Base-by-base conservation (phyloP, 2,329 filamentous ascomycete genomes). In the Trichoderma koningiopsis region DNA sequence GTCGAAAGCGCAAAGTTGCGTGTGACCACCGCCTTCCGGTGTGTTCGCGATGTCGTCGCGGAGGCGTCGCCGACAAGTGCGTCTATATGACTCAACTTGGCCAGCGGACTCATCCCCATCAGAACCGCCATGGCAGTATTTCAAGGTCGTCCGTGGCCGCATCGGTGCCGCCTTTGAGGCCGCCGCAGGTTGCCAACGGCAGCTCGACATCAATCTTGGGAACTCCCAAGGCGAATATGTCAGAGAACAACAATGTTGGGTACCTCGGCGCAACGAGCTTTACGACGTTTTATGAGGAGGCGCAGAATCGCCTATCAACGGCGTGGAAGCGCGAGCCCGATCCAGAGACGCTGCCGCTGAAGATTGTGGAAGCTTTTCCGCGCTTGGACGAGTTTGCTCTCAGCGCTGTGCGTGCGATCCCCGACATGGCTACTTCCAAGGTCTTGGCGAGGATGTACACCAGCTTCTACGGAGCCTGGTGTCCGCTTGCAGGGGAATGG, bases 211-310 rank as follows among this genome's bases (percentile, higher is more conserved):
- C 61, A 11, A 19, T 64, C 6, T 31, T 31, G 1, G 14, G 16
- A 7, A 24, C 61, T 24, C 49, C 22, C 11, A 33, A 55, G 29
- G 16, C 62, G n/a, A 53, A 33, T n/a, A 29, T 53, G 11, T 29
- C 66, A 2, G 62, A 67, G n/a, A 33, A 27, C 52, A 66, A 69
- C 53, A 66, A 69, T 33, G 11, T 67, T 16, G 68, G 68, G 1
- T 69, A 69, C 53, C 68, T 69, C 43, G 68, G 68, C 43, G 62
- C 62, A 14, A 69, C 68, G 22, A 69, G 68, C 27, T 60, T 69
- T 22, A 47, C 62, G 16, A 62, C 68, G 13, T 69, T 69, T 43
- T 69, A 66, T n/a, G 61, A 69, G 27, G 68, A 69, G 22, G 55
- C 68, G 14, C 61, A 66, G 35, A 60, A 67, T 13, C 40, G 61